These are phyloP conservation scores for Cordyceps sp. DNA, from an alignment of 2,329 filamentous ascomycete genomes.

Conservation along the genomic window DNA sequence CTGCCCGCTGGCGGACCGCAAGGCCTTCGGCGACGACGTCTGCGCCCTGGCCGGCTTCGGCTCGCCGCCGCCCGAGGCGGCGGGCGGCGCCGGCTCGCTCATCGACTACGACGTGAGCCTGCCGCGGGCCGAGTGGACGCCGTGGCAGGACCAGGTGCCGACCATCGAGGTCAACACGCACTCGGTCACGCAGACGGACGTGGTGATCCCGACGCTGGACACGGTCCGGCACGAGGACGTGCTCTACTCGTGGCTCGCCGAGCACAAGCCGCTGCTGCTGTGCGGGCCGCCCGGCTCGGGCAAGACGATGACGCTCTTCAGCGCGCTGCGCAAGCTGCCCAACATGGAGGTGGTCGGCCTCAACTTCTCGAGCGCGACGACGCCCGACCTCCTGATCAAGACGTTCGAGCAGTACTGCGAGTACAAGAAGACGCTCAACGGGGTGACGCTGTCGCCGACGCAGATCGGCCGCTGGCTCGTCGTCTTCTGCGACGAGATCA, in stretches of 20 bases:
- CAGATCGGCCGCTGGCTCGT: constrained; percentile 97
- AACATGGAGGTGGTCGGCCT: constrained; percentile 99
- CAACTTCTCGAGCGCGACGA: constrained; percentile 98
- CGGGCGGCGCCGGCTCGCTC: constrained; percentile 62
- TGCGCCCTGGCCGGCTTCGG: constrained; percentile 73
- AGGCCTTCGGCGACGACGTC: constrained; percentile 74
- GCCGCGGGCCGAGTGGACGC: constrained; percentile 74
- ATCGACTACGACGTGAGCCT: constrained; percentile 91
- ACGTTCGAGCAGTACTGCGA: constrained; percentile 99
- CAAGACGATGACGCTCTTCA: constrained; percentile 99
- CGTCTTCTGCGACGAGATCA: constrained; percentile 98
- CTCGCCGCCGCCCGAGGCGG: constrained; percentile 63
- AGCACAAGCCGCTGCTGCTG: constrained; percentile 91
- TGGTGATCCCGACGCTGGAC: constrained; percentile 94
- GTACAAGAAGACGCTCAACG: constrained; percentile 96
- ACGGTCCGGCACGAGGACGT: constrained; percentile 97
- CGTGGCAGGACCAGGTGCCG: constrained; percentile 91
- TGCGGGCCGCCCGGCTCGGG: constrained; percentile 96
- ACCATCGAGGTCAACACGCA: constrained; percentile 95
- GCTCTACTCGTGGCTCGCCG: constrained; percentile 97
- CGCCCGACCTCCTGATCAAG: constrained; percentile 93
- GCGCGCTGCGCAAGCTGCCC: constrained; percentile 84
- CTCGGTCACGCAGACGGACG: constrained; percentile 92
- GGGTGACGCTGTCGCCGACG: constrained; percentile 84
- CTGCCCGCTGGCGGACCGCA: constrained; percentile 75